Base-by-base conservation (phyloP, 2,329 filamentous ascomycete species). In the Septoria linicola region DNA sequence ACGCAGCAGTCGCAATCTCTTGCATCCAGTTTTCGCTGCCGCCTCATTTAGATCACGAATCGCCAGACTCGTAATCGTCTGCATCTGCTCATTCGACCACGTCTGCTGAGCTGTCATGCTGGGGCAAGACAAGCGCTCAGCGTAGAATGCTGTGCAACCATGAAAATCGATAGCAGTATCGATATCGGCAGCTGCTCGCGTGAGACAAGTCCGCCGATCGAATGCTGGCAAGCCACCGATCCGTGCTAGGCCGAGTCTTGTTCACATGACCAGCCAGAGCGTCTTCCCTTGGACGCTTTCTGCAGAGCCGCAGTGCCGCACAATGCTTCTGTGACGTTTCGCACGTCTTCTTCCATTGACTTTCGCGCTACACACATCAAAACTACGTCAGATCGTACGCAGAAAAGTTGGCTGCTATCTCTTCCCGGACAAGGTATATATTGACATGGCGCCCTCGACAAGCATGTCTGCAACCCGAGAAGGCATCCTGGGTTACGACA, bases 1-100 rank as follows among this genome's bases (percentile, higher is more conserved):
- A 20, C 35, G 32, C 42, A 32, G 19, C 34, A 40, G 19, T 47
- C 44, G 44, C 34, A 47, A 47, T 47, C 23, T 47, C 44, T 21
- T 21, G 31, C 43, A 14, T 47, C 34, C 44, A 30, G 32, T 39
- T 27, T 17, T 39, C 44, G 25, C 20, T 35, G 19, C 17, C 21
- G 44, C 44, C 19, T 21, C 35, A 32, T 47, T 31, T 19, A 27
- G 21, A 39, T 35, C 34, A 27, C 43, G 43, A 46, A 13, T 36
- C 7, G 42, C 42, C 42, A 11, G 16, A 37, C 16, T 37, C 8
- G 35, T 19, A 37, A 10, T 16, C 31, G 14, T 34, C 31, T 6
- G 31, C 31, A 16, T 6, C 31, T 34, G 5, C n/a, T 34, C 31
- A 34, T 34, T n/a, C 31, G 31, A 34, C 11, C 14, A 34, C 27